phyloP scores from a whole-genome alignment of 2,329 filamentous ascomycete genomes.

The Cytospora mali region DNA sequence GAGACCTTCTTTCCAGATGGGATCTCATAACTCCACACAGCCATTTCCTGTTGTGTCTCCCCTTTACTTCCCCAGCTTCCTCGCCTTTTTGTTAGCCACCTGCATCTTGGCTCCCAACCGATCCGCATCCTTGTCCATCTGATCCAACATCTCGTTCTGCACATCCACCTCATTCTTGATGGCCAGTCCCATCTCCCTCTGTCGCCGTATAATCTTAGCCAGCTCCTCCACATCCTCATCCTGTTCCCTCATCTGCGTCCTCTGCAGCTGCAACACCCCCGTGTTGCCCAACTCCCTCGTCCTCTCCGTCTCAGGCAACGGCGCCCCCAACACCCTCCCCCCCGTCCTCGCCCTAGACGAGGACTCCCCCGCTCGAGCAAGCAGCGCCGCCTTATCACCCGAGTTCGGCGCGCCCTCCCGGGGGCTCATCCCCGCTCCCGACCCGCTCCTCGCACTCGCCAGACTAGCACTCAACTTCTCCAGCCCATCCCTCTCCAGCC shows the following conservation, averaged over 20 bases:
- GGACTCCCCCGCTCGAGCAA: constrained; percentile 41
- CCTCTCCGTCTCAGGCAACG: constrained; percentile 72
- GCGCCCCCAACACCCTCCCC: constrained; percentile 72
- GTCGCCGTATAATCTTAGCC: constrained; percentile 68
- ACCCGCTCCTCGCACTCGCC: constrained; percentile 34
- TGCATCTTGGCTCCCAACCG: constrained; percentile 68
- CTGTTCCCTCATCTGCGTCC: constrained; percentile 73
- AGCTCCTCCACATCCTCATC: constrained; percentile 72
- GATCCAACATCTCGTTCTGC: constrained; percentile 71
- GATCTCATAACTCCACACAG: background rate
- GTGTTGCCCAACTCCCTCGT: constrained; percentile 77
- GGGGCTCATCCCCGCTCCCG: constrained; percentile 54
- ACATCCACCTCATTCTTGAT: constrained; percentile 74
- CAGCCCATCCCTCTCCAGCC: constrained; percentile 74
- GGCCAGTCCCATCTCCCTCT: constrained; percentile 76
- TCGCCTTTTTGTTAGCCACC: constrained; percentile 72
- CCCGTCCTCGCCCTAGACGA: constrained; percentile 39
- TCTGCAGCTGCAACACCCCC: constrained; percentile 73
- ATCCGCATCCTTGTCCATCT: constrained; percentile 67
- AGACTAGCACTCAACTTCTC: constrained; percentile 70
- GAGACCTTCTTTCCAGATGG: background rate
- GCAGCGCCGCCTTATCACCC: constrained; percentile 53
- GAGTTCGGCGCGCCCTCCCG: constrained; percentile 52
- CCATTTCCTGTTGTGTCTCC: background rate
- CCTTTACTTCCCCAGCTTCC: constrained; percentile 53